Conservation (phyloP, 2,329 filamentous ascomycete species). For the Penicillium sp. region DNA sequence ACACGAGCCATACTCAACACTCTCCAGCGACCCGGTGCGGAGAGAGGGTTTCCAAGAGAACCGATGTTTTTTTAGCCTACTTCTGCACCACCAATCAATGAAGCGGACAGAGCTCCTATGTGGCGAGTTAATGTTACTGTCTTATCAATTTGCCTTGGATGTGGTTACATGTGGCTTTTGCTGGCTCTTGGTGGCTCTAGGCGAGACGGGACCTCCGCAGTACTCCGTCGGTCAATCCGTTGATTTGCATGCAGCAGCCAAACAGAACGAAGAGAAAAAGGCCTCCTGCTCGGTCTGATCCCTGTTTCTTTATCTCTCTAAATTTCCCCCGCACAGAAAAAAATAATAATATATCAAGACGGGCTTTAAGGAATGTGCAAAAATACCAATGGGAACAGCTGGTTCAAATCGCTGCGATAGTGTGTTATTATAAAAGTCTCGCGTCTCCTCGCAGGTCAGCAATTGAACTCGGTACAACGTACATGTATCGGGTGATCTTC, state of each 20-base stretch:
- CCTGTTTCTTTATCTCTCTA: conserved; percentile 11
- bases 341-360: conserved; percentile 4
- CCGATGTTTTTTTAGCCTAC: background rate
- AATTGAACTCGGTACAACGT: no score
- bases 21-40: conserved; percentile 1
- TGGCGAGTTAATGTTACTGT: conserved; percentile 7
- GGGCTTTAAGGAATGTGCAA: background rate
- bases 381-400: background rate
- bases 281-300: background rate
- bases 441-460: background rate
- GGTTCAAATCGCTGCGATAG: background rate
- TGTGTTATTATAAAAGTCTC: background rate
- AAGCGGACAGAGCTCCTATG: background rate
- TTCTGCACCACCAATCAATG: conserved; percentile 8
- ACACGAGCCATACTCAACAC: background rate
- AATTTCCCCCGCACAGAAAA: conserved; percentile 15
- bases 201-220: conserved; percentile 14
- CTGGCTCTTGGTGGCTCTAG: background rate
- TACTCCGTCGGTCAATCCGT: conserved; percentile 17
- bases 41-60: background rate
- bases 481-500: no score
- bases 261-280: background rate
- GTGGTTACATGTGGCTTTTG: conserved; percentile 15
- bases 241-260: background rate
- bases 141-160: conserved; percentile 6